Base-by-base conservation (phyloP, 306 rosid species). In the Prunus armeniaca region DNA sequence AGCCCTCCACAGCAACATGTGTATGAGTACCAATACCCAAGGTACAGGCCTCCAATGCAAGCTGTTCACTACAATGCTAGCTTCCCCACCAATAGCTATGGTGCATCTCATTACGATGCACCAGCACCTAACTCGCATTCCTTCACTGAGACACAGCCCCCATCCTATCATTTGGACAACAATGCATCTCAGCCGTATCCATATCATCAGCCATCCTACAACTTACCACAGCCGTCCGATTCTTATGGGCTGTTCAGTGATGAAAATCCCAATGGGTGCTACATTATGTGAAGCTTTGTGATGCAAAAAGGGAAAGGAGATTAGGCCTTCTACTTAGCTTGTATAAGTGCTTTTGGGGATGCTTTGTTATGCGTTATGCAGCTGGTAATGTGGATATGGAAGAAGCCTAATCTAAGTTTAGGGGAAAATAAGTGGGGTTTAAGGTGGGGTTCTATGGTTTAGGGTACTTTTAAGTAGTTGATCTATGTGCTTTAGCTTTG, bases 211-310 rank as follows among this genome's bases (percentile, higher is more conserved):
- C 12, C 46, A 3, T 20, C 14, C 17, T 18, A 65, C n/a, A n/a
- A 17, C 22, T 19, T 68, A 2, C 51, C 74, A 2, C 91, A 47
- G 18, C 80, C 86, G 15, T 79, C 85, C 0, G 77, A 69, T 78
- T 83, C 95, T 0, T 89, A 90, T 17, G 89, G 82, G 73, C 45
- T 87, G 5, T 85, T 94, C 30, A 91, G 97, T 46, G 98, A 94
- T 15, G 98, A 94, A 32, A 90, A 94, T 79, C 93, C 96, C 10
- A 90, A 89, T 50, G 96, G 89, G 4, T 94, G 98, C 77, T 76
- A 78, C 0, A 11, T 90, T 17, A 82, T 91, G 89, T 88, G 79
- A 89, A 2, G 15, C 22, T 18, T 12, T 17, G 60, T 46, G 76
- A 9, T 41, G 75, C 69, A 63, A 58, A 61, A 67, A 8, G 41